These are phyloP conservation scores for Pseudopyrenochaeta lycopersici DNA, from an alignment of 2,329 filamentous ascomycete species.

Conservation along the genomic window DNA sequence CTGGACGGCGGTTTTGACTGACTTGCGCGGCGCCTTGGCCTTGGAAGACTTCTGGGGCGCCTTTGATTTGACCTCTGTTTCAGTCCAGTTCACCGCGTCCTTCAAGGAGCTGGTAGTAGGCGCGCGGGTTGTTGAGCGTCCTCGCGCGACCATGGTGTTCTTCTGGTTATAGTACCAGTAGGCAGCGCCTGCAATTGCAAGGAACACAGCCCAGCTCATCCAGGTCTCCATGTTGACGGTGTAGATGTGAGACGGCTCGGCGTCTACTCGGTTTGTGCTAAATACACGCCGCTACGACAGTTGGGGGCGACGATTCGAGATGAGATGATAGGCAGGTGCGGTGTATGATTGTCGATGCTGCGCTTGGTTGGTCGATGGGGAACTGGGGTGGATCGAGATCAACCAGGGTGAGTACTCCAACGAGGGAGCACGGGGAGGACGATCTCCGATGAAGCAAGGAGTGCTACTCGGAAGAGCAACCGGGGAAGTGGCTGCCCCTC, in stretches of 20 bases:
- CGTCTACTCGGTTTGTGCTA: background rate
- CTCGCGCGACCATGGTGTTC: slow-evolving; percentile 28
- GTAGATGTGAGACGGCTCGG: background rate
- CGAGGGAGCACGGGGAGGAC: slow-evolving; percentile 14
- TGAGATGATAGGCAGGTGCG: background rate
- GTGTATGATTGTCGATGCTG: background rate
- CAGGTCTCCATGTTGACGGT: slow-evolving; percentile 39
- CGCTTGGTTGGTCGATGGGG: background rate
- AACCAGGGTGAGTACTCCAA: slow-evolving; percentile 4
- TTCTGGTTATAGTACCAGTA: slow-evolving; percentile 44
- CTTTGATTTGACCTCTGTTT: slow-evolving; percentile 41
- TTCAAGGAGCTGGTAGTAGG: slow-evolving; percentile 30
- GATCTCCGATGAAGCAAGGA: slow-evolving; percentile 22
- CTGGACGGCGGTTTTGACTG: slow-evolving; percentile 45
- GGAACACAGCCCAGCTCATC: slow-evolving; percentile 44
- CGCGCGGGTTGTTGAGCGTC: slow-evolving; percentile 39
- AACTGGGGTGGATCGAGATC: background rate
- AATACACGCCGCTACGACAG: slow-evolving; percentile 1
- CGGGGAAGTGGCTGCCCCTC: slow-evolving; percentile 13
- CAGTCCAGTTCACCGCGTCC: slow-evolving; percentile 33
- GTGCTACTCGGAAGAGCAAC: slow-evolving; percentile 10
- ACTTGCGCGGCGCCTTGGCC: slow-evolving; percentile 45
- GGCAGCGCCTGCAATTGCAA: slow-evolving; percentile 37
- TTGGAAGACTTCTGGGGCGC: slow-evolving; percentile 35
- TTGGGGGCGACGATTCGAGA: background rate